phyloP scores from a whole-genome alignment of 2,329 filamentous ascomycete genomes.

The Ramularia collo-cygni region DNA sequence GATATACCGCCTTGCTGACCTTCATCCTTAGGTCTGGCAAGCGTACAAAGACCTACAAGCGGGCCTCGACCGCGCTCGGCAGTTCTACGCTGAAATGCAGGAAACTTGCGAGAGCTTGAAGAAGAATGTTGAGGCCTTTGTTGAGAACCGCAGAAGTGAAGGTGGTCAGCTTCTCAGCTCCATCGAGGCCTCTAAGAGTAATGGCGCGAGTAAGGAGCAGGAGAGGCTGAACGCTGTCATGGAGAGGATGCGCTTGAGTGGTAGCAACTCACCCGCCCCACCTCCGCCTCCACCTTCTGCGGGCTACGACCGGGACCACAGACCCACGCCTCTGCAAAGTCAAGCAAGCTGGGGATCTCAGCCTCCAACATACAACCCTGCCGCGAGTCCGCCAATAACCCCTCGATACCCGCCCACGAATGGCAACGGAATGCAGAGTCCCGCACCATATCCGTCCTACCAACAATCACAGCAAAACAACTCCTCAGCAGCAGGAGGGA shows the following conservation, averaged over 20 bases:
- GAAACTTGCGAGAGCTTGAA: conserved; percentile 26
- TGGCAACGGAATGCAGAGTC: conserved; percentile 16
- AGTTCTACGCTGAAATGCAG: conserved; percentile 83
- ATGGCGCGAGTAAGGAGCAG: conserved; percentile 70
- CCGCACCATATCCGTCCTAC: conserved; percentile 21
- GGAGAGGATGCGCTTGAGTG: conserved; percentile 88
- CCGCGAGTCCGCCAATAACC: conserved; percentile 41
- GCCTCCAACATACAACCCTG: conserved; percentile 45
- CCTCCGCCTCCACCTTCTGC: conserved; percentile 35
- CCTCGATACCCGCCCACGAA: conserved; percentile 35
- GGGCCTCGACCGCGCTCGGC: conserved; percentile 78
- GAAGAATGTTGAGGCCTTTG: conserved; percentile 72
- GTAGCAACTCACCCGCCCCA: conserved; percentile 29
- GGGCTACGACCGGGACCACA: conserved; percentile 33
- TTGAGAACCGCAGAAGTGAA: conserved; percentile 87
- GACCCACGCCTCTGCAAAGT: conserved; percentile 38
- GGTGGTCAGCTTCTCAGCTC: conserved; percentile 81
- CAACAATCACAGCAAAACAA: conserved; percentile 14
- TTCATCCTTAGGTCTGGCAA: conserved; percentile 57
- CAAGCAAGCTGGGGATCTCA: conserved; percentile 34
- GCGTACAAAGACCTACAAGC: conserved; percentile 85
- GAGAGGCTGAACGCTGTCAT: conserved; percentile 82
- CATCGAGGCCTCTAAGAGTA: conserved; percentile 73
- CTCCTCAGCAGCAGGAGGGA: conserved; percentile 5
- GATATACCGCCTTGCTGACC: too few species aligned